Evolutionary conservation across 768 basidiomycete species (phyloP), one percentile per base, ranked within the genome.

Genomic region (Pisolithus orientalis): DNA sequence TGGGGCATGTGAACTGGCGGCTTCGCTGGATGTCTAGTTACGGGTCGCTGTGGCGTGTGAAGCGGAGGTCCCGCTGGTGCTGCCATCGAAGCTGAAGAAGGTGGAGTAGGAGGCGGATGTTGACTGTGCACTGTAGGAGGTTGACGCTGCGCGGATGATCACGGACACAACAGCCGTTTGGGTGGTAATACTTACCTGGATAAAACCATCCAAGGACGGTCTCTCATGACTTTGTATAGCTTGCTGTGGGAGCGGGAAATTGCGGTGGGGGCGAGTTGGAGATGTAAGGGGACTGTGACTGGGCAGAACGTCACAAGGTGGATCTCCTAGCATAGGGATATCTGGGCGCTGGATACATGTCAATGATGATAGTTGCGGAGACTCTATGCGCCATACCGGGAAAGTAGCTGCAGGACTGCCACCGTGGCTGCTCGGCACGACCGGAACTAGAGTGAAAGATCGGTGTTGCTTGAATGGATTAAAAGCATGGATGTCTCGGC

Each of bases 1-100:
- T 39, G 53, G n/a, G 49, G 55, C 10, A 49, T 48, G 31, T 2
- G 44, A n/a, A 16, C 17, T 25, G 37, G 58, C 1, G 56, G 47
- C n/a, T 46, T 46, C n/a, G 24, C 21, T 14, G 46, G 29, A 37
- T 37, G 32, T 37, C n/a, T 38, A 34, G 46, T 17, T 10, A 24
- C 21, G 17, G 32, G 17, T 7, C 21, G 21, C n/a, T 21, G 9
- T 11, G 46, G n/a, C n/a, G 10, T 9, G 21, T n/a, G 16, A 24
- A 24, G 50, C 3, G 50, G 32, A 17, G 25, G 29, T 7, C 25
- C 17, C 24, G 25, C 17, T 51, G 40, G 34, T 14, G 43, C 28
- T 9, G 43, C 43, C 27, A 51, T 17, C 5, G 50, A 31, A 10
- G 50, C 39, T 6, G 34, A 46, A 32, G 39, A 10, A 38, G 50